These are phyloP conservation scores for Rhodotorula mucilaginosa DNA, from an alignment of 1,284 basidiomycete genomes.

Conservation along the genomic window DNA sequence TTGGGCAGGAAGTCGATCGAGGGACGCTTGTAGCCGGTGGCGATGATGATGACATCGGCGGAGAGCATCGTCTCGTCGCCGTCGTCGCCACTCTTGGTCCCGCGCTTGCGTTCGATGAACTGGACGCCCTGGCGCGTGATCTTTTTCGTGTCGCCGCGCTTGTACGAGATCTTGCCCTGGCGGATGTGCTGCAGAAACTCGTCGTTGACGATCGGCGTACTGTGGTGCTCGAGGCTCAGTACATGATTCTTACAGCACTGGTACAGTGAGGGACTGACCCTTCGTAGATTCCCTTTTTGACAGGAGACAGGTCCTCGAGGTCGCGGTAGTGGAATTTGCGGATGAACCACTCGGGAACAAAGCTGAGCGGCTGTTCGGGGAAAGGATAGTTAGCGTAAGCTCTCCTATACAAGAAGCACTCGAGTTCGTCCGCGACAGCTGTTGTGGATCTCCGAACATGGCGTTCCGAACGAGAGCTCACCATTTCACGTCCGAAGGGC, in stretches of 20 bases:
- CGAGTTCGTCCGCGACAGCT: not conserved
- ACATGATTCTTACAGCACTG: not conserved
- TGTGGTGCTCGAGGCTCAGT: slow-evolving; percentile 43
- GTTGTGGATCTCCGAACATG: not conserved
- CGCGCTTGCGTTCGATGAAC: slow-evolving; percentile 45
- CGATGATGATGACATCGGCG: slow-evolving; percentile 61
- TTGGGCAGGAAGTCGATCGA: slow-evolving; percentile 59
- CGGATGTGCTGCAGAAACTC: slow-evolving; percentile 59
- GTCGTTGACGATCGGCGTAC: slow-evolving; percentile 59
- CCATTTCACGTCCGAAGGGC: slow-evolving; percentile 60
- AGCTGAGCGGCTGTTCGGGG: slow-evolving; percentile 32
- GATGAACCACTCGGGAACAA: slow-evolving; percentile 58
- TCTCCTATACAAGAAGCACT: no score
- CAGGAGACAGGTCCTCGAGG: slow-evolving; percentile 55
- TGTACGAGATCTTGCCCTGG: slow-evolving; percentile 56
- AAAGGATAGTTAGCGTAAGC: not conserved
- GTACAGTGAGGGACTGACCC: slow-evolving; percentile 46
- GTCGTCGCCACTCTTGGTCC: slow-evolving; percentile 46
- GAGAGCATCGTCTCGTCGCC: slow-evolving; percentile 51
- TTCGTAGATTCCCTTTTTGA: slow-evolving; percentile 54
- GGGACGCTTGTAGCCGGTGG: slow-evolving; percentile 63
- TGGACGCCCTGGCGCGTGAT: slow-evolving; percentile 55
- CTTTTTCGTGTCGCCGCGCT: slow-evolving; percentile 58
- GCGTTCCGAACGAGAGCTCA: not conserved
- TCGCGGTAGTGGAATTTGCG: slow-evolving; percentile 58